Percentiles rank a stretch among this genome's conserved stretches.
Conservation (phyloP, 2,329 filamentous ascomycete genomes). For the Clathrospora elynae region DNA sequence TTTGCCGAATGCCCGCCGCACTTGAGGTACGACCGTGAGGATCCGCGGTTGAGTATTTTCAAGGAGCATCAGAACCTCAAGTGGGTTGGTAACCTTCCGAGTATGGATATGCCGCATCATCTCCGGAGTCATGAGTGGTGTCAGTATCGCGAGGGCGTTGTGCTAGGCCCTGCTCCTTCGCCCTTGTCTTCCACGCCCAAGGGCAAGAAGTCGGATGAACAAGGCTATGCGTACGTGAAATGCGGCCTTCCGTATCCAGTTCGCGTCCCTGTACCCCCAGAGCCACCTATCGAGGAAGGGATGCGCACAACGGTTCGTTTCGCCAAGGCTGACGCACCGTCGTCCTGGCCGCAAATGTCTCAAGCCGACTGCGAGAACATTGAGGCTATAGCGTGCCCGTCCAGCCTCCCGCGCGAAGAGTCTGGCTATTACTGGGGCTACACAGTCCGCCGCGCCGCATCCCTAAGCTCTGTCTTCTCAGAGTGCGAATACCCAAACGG, state of each 20-base stretch:
- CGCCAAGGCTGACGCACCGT: slow-evolving; percentile 50
- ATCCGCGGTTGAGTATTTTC: slow-evolving; percentile 69
- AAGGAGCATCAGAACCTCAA: slow-evolving; percentile 78
- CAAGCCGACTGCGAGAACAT: slow-evolving; percentile 33
- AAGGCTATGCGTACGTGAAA: slow-evolving; percentile 52
- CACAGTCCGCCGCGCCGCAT: slow-evolving; percentile 67
- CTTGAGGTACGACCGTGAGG: slow-evolving; percentile 53
- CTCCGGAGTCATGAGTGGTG: slow-evolving; percentile 77
- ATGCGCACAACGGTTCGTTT: slow-evolving; percentile 77
- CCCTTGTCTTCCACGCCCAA: slow-evolving; percentile 17
- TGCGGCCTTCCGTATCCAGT: slow-evolving; percentile 56
- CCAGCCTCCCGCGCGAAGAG: slow-evolving; percentile 71
- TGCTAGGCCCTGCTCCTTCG: slow-evolving; percentile 48
- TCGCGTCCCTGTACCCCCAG: slow-evolving; percentile 57
- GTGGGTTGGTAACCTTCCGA: slow-evolving; percentile 73
- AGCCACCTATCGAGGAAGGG: slow-evolving; percentile 63
- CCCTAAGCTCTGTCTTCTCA: slow-evolving; percentile 75
- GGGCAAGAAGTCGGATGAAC: slow-evolving; percentile 54
- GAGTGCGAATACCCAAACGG: slow-evolving; percentile 75
- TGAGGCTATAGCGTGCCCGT: slow-evolving; percentile 66
- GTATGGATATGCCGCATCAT: slow-evolving; percentile 85
- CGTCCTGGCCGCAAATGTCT: slow-evolving; percentile 36
- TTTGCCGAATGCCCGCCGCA: slow-evolving; percentile 87
- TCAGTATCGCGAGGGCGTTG: slow-evolving; percentile 78
- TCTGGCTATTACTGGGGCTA: slow-evolving; percentile 89